phyloP scores from a whole-genome alignment of 2,329 filamentous ascomycete genomes.

The Neofusicoccum cordaticola region DNA sequence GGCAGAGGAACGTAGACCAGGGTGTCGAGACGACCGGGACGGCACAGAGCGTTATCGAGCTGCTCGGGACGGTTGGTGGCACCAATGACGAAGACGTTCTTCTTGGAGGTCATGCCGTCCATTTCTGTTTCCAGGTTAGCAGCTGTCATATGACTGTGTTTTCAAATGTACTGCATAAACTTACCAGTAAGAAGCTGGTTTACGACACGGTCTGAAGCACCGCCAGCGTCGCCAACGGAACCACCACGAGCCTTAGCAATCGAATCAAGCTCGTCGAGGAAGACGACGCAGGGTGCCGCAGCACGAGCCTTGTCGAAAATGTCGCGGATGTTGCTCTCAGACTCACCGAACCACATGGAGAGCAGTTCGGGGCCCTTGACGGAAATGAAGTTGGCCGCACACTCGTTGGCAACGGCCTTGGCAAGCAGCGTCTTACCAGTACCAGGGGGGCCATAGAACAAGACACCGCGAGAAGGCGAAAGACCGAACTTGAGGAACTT shows the following conservation, averaged over 20 bases:
- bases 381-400: conserved; percentile 98
- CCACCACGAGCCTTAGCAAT: conserved; percentile 99
- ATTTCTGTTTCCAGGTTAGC: conserved; percentile 67
- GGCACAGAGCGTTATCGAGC: conserved; percentile 95
- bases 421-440: conserved; percentile 99
- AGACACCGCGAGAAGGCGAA: conserved; percentile 93
- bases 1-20: conserved; percentile 97
- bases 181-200: conserved; percentile 97
- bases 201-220: conserved; percentile 98
- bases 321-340: conserved; percentile 98
- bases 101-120: conserved; percentile 99
- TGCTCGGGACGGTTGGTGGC: conserved; percentile 98
- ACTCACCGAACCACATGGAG: conserved; percentile 99
- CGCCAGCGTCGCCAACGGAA: conserved; percentile 90
- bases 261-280: conserved; percentile 97
- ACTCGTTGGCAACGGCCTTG: conserved; percentile 99
- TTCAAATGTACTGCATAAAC: conserved; percentile 32
- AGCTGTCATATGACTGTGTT: neutral
- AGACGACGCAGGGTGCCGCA: conserved; percentile 95
- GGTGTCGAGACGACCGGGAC: conserved; percentile 97
- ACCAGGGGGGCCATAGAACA: conserved; percentile 98
- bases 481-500: conserved; percentile 99
- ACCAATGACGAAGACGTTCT: conserved; percentile 99
- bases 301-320: conserved; percentile 99
- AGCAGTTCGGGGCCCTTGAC: conserved; percentile 97